Percentiles rank a stretch among this genome's conserved stretches.
Conservation (phyloP, 2,329 filamentous ascomycete species). For the Chrysosphaeria jannelii region DNA sequence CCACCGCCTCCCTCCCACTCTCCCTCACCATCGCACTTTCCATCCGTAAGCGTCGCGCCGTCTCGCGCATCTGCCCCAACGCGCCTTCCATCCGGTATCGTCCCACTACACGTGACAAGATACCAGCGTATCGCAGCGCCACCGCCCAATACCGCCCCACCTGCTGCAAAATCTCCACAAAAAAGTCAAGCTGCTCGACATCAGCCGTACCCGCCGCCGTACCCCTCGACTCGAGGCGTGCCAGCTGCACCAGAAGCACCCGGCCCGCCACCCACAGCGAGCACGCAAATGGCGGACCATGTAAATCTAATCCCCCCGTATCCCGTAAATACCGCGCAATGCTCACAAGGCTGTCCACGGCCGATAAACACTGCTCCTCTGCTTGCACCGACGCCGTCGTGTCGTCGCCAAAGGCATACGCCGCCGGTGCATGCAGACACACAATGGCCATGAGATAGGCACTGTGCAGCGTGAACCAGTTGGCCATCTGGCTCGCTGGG, state of each 20-base stretch:
- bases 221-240: slow-evolving; percentile 75
- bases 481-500: slow-evolving; percentile 40
- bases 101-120: slow-evolving; percentile 56
- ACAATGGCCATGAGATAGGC: slow-evolving; percentile 78
- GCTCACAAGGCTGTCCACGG: slow-evolving; percentile 55
- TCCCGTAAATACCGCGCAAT: slow-evolving; percentile 51
- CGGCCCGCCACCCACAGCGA: slow-evolving; percentile 76
- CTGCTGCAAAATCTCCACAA: slow-evolving; percentile 52
- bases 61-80: too few relatives aligned
- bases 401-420: too few relatives aligned
- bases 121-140: slow-evolving; percentile 47
- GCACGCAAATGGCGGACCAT: slow-evolving; percentile 77
- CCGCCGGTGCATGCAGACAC: slow-evolving; percentile 66
- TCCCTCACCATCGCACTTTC: too few relatives aligned
- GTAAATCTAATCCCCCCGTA: slow-evolving; percentile 43
- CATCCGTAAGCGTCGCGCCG: too few relatives aligned
- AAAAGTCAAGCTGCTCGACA: slow-evolving; percentile 42
- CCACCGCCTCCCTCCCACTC: too few relatives aligned
- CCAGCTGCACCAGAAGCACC: slow-evolving; percentile 59
- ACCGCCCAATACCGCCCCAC: slow-evolving; percentile 71
- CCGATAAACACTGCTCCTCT: slow-evolving; percentile 49
- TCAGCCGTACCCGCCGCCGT: slow-evolving; percentile 18
- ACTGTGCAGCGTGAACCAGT: slow-evolving; percentile 74
- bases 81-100: too few relatives aligned
- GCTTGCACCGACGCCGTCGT: slow-evolving; percentile 71